These are phyloP conservation scores for Pseudocercospora fijiensis DNA, from an alignment of 2,329 filamentous ascomycete species.

Conservation along the genomic window DNA sequence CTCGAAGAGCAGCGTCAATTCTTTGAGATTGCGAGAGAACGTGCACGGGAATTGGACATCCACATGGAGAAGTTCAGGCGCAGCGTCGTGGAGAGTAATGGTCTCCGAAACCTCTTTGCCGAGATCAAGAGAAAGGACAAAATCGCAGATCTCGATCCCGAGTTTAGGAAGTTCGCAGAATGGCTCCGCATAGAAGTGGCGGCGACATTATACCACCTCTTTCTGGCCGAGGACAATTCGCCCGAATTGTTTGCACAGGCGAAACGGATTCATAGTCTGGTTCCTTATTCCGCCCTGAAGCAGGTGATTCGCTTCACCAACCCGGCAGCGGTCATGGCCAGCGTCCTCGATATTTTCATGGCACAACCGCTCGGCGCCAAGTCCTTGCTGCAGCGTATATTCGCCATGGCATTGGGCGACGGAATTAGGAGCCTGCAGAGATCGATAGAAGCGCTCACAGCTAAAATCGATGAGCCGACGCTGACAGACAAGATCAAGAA, in stretches of 20 bases:
- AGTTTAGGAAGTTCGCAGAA: constrained; percentile 97
- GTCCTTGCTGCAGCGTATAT: constrained; percentile 90
- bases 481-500: constrained; percentile 77
- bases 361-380: constrained; percentile 90
- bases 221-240: constrained; percentile 96
- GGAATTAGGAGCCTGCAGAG: constrained; percentile 84
- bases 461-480: constrained; percentile 76
- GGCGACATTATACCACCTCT: constrained; percentile 93
- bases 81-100: constrained; percentile 73
- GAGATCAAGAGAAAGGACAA: constrained; percentile 89
- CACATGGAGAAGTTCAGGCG: constrained; percentile 86
- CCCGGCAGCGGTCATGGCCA: constrained; percentile 94
- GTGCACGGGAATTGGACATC: constrained; percentile 88
- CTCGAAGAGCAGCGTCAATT: constrained; percentile 91
- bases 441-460: constrained; percentile 73
- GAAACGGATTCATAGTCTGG: constrained; percentile 89
- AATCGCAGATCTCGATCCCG: constrained; percentile 83
- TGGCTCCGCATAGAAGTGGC: constrained; percentile 97
- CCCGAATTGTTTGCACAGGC: constrained; percentile 93
- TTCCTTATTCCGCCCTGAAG: constrained; percentile 90
- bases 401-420: constrained; percentile 85
- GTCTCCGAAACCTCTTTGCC: constrained; percentile 85
- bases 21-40: constrained; percentile 88
- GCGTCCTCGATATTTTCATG: constrained; percentile 88
- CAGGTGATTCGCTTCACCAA: constrained; percentile 97